Evolutionary conservation across 2,329 filamentous ascomycete species (phyloP), one percentile per base, ranked within the genome.

Genomic region (Ceratocystiopsis sp.): DNA sequence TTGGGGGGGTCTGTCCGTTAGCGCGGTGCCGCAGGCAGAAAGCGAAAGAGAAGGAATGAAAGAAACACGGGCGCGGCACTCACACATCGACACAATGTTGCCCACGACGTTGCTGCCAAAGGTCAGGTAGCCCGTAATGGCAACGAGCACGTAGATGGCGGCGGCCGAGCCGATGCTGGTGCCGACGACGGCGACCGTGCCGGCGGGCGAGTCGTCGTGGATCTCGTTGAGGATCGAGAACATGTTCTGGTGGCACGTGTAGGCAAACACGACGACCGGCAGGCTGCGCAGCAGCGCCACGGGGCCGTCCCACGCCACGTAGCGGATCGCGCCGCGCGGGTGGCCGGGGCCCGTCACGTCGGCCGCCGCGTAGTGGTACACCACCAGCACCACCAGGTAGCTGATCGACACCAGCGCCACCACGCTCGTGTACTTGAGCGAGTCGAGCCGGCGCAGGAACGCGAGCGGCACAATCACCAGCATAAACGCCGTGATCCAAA

Each of bases 161-260:
- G 84, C 84, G n/a, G 89, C 84, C 29, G 81, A 80, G 17, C 91
- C 91, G 52, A 94, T 94, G 53, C 86, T 93, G 4, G 80, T 72
- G 18, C 71, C 67, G 13, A 96, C 78, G 10, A 98, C 87, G 15
- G 74, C 72, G 1, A 85, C 80, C 9, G 89, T 80, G 48, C 80
- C 80, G 16, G 58, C 61, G 17, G 84, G 84, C 3, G 83, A 83
- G 60, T 86, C 85, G 57, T 94, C 79, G 46, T 75, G 71, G 51
- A 98, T 85, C 62, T 98, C 91, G 55, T 98, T 98, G 38, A 98
- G 65, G 51, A 98, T 93, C 12, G 89, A 94, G 59, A 98, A 98
- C 91, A 98, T 98, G 84, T 98, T 98, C 56, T 98, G 91, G 61
- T 98, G 91, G 59, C 91, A 98, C 1, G 91, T 98, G 59, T 96